These are phyloP conservation scores for Sordariomycetes sp. DNA, from an alignment of 2,329 filamentous ascomycete species.

Conservation along the genomic window DNA sequence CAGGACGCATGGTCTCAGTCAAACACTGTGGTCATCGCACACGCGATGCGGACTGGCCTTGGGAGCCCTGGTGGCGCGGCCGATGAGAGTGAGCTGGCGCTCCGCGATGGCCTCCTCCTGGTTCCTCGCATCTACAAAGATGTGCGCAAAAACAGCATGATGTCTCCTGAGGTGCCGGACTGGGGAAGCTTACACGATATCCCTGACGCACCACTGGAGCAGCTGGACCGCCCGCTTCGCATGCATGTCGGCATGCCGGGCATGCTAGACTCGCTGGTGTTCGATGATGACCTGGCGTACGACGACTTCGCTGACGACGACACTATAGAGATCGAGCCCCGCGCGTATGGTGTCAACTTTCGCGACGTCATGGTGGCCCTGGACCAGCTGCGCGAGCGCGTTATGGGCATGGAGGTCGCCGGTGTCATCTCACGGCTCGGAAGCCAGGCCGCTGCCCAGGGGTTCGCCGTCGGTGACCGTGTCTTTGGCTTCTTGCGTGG, in stretches of 20 bases:
- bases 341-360: conserved; percentile 12
- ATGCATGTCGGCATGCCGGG: conserved; percentile 12
- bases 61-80: too few species aligned
- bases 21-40: neutral
- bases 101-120: too few species aligned
- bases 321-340: conserved; percentile 18
- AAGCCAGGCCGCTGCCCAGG: neutral
- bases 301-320: conserved; percentile 13
- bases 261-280: conserved; percentile 13
- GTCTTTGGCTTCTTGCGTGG: too few species aligned
- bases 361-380: conserved; percentile 10
- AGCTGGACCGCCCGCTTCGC: too few species aligned
- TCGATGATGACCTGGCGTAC: conserved; percentile 7
- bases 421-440: neutral
- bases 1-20: too few species aligned
- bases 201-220: too few species aligned
- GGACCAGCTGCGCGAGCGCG: conserved; percentile 4
- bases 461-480: neutral
- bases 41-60: neutral
- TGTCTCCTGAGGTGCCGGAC: too few species aligned
- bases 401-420: neutral
- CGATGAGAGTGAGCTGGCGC: too few species aligned
- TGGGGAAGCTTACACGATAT: too few species aligned
- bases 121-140: too few species aligned
- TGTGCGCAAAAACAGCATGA: too few species aligned